These are phyloP conservation scores for Cinnamomum micranthum DNA, from an alignment of 164 flowering plant genomes.

Conservation along the genomic window DNA sequence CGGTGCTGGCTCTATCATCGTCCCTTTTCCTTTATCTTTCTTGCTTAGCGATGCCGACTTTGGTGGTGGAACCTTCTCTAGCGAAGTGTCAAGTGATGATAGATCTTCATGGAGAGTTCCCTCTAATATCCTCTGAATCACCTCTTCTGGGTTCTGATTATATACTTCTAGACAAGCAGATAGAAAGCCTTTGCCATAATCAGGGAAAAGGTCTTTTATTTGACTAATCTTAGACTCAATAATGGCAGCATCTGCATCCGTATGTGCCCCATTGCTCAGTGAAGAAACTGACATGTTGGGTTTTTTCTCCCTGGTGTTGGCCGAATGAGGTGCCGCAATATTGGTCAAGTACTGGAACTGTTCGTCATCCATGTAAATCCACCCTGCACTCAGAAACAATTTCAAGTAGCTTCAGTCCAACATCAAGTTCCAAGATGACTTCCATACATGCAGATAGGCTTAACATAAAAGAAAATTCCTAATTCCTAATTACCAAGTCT, in stretches of 20 bases:
- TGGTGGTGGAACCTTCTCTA: constrained; percentile 46
- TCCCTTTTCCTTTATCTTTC: constrained; percentile 86
- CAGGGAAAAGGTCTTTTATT: constrained; percentile 89
- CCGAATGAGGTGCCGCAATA: constrained; percentile 27
- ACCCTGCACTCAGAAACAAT: constrained; percentile 46
- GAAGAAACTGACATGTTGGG: constrained; percentile 17
- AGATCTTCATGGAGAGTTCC: constrained; percentile 86
- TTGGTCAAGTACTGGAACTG: constrained; percentile 51
- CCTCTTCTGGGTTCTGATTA: constrained; percentile 86
- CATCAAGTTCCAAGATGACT: not conserved
- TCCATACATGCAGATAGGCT: not conserved
- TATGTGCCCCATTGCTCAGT: constrained; percentile 22
- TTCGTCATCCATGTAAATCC: constrained; percentile 75
- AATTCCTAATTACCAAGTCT: not conserved
- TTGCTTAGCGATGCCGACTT: constrained; percentile 35
- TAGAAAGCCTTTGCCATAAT: constrained; percentile 82
- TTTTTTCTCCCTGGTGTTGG: constrained; percentile 17
- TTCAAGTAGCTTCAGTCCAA: not conserved
- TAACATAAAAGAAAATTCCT: not conserved
- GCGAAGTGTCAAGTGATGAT: constrained; percentile 52
- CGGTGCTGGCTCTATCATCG: constrained; percentile 37
- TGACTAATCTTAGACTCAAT: constrained; percentile 89
- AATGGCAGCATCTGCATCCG: constrained; percentile 72
- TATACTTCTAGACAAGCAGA: constrained; percentile 88
- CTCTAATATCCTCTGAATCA: constrained; percentile 90